Base-by-base conservation (phyloP, 106 monocot species). In the Platanthera zijinensis region DNA sequence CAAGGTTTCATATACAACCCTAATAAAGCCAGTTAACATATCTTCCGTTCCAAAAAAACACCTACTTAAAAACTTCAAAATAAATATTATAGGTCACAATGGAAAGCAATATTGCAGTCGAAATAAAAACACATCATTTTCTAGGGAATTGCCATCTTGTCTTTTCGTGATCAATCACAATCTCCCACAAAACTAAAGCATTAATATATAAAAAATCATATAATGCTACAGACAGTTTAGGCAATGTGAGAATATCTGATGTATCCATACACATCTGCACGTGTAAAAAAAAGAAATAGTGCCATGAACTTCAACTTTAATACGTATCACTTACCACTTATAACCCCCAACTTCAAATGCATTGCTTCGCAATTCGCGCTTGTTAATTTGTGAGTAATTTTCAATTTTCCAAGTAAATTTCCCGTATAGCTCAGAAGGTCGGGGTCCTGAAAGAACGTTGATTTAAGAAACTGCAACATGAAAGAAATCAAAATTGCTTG, bases 321-420 rank as follows among this genome's bases (percentile, higher is more conserved):
- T 17, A 48, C 8, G 28, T 10, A 45, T 9, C 53, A 12, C 82
- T 25, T 92, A 95, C 95, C 95, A 95, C 75, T 95, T 95, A 82
- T 92, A 92, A 73, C 95, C 92, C 72, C 95, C 95, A 81, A 95
- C 88, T 81, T 90, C 92, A 88, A 95, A 95, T 48, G 77, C 78
- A 88, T 90, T 89, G 72, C 95, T 95, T 21, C 90, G 84, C 72
- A 88, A 76, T 76, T 95, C 90, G 78, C 90, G 84, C 77, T 95
- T 95, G 64, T 76, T 92, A 51, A 95, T 88, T 74, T 86, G 79
- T 50, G 92, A 92, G 83, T 90, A 95, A 62, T 84, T 88, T 78
- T 95, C 95, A 75, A 95, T 92, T 78, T 88, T 92, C 95, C 95
- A 95, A 28, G 90, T 92, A 86, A 87, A 92, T 77, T 82, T 92